Evolutionary conservation across 2,329 filamentous ascomycete genomes (phyloP), one percentile per base, ranked within the genome.

Genomic region (Xylaria sp.): DNA sequence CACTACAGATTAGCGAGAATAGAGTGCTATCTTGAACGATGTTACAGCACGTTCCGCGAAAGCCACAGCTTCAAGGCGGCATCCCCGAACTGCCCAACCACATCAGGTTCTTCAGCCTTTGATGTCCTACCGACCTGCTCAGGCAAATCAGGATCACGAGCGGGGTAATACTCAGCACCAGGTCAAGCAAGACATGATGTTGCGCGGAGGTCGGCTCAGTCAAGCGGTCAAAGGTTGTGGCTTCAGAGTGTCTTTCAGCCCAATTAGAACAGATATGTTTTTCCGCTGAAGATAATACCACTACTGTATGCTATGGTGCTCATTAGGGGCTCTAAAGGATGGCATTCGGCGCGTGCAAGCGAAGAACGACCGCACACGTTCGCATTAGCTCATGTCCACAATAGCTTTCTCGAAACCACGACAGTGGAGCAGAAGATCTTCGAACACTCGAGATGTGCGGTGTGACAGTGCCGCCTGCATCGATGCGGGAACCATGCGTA

Each of bases 381-480:
- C 64, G 20, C 40, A 26, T 23, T 46, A 40, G 7, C 42, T 46
- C 42, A n/a, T 20, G 33, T n/a, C 36, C 38, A 23, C 38, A 17
- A 23, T n/a, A 9, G 5, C 51, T 4, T 56, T 23, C 53, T 54
- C 11, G 17, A 48, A 20, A 26, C 6, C 13, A 33, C 40, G 33
- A 15, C 17, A 23, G 48, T n/a, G 23, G 23, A 42, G 26, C 23
- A 59, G 31, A 26, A 33, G 28, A 42, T 46, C 44, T 28, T 23
- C 38, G 38, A 9, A 28, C 23, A 23, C n/a, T 59, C 36, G 46
- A 40, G 61, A 65, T 51, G 44, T 65, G 57, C 57, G 66, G 62
- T 61, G 66, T 65, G 66, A 68, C 57, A 26, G 56, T 31, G 49
- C 42, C 51, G 36, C 51, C 62, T 61, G 66, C 61, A 58, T 51